Conservation (phyloP, 2,329 filamentous ascomycete genomes). For the Aspergillus novoparasiticus region DNA sequence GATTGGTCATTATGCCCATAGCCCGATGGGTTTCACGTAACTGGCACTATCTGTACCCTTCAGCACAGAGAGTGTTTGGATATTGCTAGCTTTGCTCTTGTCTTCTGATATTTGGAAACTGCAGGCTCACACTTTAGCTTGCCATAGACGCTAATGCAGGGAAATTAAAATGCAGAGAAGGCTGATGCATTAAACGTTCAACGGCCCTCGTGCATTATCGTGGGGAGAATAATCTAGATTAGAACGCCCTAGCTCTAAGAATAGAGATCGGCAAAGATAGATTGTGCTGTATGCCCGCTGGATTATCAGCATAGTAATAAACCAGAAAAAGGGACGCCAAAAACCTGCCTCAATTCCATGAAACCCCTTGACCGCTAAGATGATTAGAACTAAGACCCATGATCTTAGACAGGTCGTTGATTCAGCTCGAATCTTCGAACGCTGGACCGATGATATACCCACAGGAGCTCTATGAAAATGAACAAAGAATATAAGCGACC, state of each 20-base stretch:
- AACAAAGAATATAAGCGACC: neutral
- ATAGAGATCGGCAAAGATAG: neutral
- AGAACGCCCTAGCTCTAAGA: neutral
- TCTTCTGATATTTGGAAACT: no score
- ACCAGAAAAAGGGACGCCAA: no score
- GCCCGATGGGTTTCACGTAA: no score
- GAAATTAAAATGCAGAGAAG: neutral
- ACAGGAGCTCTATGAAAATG: neutral
- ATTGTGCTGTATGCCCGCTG: neutral
- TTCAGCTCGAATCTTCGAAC: neutral
- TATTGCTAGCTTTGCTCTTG: no score
- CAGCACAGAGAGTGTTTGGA: no score
- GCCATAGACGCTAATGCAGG: neutral
- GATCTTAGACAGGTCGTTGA: neutral
- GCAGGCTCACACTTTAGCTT: neutral
- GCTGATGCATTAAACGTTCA: neutral
- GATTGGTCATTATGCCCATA: neutral
- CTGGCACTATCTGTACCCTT: no score
- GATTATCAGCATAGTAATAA: neutral
- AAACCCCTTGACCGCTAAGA: neutral
- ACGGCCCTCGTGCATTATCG: neutral
- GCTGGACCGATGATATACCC: neutral
- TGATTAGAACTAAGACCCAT: neutral
- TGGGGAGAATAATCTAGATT: neutral
- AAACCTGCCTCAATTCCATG: no score